phyloP scores from a whole-genome alignment of 2,329 filamentous ascomycete genomes.

The Alternaria sp. region DNA sequence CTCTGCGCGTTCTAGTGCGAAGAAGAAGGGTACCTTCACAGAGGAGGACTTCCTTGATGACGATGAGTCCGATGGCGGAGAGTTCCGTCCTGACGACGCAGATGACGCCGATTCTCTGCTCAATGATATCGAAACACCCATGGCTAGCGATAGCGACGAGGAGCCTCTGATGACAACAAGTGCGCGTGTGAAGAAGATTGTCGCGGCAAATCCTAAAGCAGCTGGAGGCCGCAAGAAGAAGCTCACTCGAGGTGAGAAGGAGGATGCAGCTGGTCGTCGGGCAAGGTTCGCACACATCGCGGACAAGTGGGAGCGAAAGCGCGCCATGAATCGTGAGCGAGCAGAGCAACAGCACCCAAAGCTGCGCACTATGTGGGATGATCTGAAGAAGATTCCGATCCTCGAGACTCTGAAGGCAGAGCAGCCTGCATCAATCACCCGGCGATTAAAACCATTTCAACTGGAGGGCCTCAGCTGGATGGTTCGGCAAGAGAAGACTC shows the following conservation, averaged over 20 bases:
- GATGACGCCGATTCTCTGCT: conserved; percentile 34
- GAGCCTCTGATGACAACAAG: conserved; percentile 33
- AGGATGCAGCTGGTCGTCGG: conserved; percentile 28
- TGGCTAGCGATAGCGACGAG: conserved; percentile 39
- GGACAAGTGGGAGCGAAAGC: conserved; percentile 53
- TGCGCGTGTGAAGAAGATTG: conserved; percentile 28
- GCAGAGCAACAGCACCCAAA: conserved; percentile 81
- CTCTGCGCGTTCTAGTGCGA: conserved; percentile 31
- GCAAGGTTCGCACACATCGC: conserved; percentile 46
- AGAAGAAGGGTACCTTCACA: conserved; percentile 22
- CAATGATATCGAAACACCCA: conserved; percentile 28
- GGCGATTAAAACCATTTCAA: conserved; percentile 91
- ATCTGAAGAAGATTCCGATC: conserved; percentile 72
- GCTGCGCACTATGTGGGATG: conserved; percentile 84
- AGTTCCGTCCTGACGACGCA: conserved; percentile 39
- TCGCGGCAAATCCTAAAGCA: conserved; percentile 18
- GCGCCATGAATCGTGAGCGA: conserved; percentile 67
- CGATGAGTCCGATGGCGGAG: conserved; percentile 39
- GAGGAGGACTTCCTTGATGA: conserved; percentile 31
- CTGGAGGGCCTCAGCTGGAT: conserved; percentile 96
- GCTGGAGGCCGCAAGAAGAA: conserved; percentile 37
- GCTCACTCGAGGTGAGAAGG: conserved; percentile 33
- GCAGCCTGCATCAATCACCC: conserved; percentile 80
- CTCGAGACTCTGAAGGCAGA: conserved; percentile 71
- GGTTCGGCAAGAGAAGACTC: conserved; percentile 83